Evolutionary conservation across 78 protist species (phyloP).

Genomic region (Dictyostelium brefeldianum): DNA sequence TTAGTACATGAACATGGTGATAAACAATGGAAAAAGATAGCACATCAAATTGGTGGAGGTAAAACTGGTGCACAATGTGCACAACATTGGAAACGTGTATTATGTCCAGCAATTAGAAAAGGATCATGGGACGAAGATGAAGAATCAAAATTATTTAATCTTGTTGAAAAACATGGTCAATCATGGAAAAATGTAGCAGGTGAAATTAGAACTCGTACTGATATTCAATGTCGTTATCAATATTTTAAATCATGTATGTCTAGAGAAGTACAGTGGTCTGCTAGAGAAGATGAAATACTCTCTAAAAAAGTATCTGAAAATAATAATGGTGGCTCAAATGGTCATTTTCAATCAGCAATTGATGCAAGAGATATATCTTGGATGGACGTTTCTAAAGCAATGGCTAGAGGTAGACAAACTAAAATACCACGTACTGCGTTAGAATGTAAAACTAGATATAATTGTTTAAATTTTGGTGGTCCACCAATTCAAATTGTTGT

Average conservation of each 20-base stretch:
- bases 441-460: conserved; percentile 62
- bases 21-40: conserved; percentile 79
- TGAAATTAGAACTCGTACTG: conserved; percentile 67
- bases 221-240: conserved; percentile 80
- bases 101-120: conserved; percentile 79
- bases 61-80: conserved; percentile 81
- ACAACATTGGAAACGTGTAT: conserved; percentile 75
- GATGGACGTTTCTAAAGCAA: conserved; percentile 71
- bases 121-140: conserved; percentile 78
- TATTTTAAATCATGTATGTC: conserved; percentile 74
- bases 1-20: conserved; percentile 78
- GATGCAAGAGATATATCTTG: conserved; percentile 36
- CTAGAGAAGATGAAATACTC: conserved; percentile 60
- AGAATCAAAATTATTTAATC: conserved; percentile 51
- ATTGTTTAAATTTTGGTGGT: conserved; percentile 44
- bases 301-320: conserved; percentile 59
- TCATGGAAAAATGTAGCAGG: conserved; percentile 74
- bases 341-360: not conserved
- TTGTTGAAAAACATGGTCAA: conserved; percentile 77
- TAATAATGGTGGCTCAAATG: conserved; percentile 15
- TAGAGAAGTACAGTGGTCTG: conserved; percentile 72
- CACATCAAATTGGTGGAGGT: conserved; percentile 77
- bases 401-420: conserved; percentile 75
- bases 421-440: conserved; percentile 71
- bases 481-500: conserved; percentile 47